Percentiles rank a stretch among this genome's conserved stretches.
Conservation (phyloP, 1,284 basidiomycete genomes). For the Ustilago sp. region DNA sequence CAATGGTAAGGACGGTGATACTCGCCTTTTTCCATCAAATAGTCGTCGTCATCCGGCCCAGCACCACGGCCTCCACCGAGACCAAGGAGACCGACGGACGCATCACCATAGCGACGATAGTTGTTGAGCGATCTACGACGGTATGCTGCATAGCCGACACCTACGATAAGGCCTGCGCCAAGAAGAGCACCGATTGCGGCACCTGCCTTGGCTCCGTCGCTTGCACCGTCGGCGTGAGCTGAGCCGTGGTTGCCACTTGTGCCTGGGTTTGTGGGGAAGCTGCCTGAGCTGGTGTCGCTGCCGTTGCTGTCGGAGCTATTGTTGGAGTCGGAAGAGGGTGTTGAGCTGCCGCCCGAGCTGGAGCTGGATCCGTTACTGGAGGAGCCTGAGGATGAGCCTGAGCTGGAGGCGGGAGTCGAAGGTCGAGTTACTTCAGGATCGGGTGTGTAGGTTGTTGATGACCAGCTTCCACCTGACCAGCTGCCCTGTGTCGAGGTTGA, state of each 20-base stretch:
- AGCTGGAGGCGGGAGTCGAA: neutral
- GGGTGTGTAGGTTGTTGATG: slow-evolving; percentile 48
- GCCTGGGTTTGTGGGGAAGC: slow-evolving; percentile 25
- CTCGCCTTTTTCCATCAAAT: slow-evolving; percentile 53
- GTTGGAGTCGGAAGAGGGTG: neutral
- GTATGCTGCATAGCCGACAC: slow-evolving; percentile 56
- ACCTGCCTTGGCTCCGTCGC: slow-evolving; percentile 54
- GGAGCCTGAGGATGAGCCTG: neutral
- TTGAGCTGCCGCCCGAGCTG: slow-evolving; percentile 14
- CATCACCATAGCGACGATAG: slow-evolving; percentile 49
- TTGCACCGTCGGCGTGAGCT: slow-evolving; percentile 18
- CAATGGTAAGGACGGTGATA: slow-evolving; percentile 41
- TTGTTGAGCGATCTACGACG: slow-evolving; percentile 45
- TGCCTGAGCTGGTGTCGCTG: slow-evolving; percentile 8
- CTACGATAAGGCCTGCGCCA: slow-evolving; percentile 57
- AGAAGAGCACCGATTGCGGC: slow-evolving; percentile 56
- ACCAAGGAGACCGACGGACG: slow-evolving; percentile 43
- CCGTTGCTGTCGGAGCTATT: neutral
- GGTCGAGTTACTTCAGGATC: slow-evolving; percentile 39
- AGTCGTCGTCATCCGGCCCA: slow-evolving; percentile 40
- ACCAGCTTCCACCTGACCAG: slow-evolving; percentile 57
- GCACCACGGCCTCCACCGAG: slow-evolving; percentile 23
- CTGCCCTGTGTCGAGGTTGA: slow-evolving; percentile 27
- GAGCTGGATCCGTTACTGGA: slow-evolving; percentile 21
- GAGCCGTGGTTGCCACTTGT: slow-evolving; percentile 3